These are phyloP conservation scores for Penicillium sp. DNA, from an alignment of 2,329 filamentous ascomycete genomes.

Conservation along the genomic window DNA sequence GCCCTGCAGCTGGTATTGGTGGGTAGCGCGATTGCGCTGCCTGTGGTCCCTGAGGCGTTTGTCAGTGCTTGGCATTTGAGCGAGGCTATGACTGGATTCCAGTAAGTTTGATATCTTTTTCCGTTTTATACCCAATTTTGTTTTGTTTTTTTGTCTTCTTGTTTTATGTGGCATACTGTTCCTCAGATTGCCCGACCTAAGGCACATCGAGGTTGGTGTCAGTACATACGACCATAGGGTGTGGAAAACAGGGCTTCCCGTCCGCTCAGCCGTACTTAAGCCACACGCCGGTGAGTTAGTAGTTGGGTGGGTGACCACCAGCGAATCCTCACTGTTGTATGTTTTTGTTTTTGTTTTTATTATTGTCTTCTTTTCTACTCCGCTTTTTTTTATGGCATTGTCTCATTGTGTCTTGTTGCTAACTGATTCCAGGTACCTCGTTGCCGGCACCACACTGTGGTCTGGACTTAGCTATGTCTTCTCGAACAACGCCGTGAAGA, in stretches of 20 bases:
- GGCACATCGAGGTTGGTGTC: background rate
- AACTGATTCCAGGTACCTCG: conserved; percentile 55
- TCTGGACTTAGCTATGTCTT: conserved; percentile 88
- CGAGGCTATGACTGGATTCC: conserved; percentile 52
- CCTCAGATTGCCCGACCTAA: conserved; percentile 9
- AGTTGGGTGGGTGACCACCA: conserved; percentile 44
- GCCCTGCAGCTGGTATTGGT: conserved; percentile 81
- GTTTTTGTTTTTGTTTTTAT: conserved; percentile 23
- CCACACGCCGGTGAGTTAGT: conserved; percentile 42
- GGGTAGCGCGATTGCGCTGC: conserved; percentile 71
- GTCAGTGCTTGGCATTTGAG: conserved; percentile 47
- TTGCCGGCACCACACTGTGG: conserved; percentile 84
- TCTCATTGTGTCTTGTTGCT: background rate
- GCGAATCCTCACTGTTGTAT: conserved; percentile 42
- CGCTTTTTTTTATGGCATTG: background rate
- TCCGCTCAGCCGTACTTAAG: conserved; percentile 44
- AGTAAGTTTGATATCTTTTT: conserved; percentile 28
- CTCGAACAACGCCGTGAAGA: conserved; percentile 84
- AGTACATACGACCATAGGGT: conserved; percentile 41
- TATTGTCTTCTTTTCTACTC: background rate
- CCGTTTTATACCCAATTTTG: background rate
- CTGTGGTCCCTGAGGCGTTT: conserved; percentile 56
- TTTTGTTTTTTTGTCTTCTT: background rate
- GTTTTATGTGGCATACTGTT: background rate
- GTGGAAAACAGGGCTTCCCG: conserved; percentile 43